Percentiles rank a stretch among this genome's conserved stretches.
Conservation (phyloP, 2,329 filamentous ascomycete genomes). For the Hypoxylon rubiginosum region DNA sequence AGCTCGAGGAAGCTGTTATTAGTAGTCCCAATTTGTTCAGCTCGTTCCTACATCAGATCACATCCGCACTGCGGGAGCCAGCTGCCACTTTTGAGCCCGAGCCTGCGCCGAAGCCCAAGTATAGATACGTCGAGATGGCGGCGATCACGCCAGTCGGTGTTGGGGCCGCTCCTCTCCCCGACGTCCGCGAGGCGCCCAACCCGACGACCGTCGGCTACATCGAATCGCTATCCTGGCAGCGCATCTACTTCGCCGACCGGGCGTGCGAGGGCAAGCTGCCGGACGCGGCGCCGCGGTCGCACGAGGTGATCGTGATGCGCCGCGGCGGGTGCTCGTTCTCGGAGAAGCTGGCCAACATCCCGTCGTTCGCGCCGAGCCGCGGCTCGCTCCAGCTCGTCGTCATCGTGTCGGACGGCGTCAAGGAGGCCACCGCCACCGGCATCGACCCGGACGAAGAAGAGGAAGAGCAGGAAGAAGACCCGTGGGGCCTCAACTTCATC, state of each 20-base stretch:
- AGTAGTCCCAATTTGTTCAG: slow-evolving; percentile 51
- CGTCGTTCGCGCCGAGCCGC: slow-evolving; percentile 74
- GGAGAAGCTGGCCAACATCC: slow-evolving; percentile 87
- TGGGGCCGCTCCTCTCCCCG: slow-evolving; percentile 78
- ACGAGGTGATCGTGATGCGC: slow-evolving; percentile 85
- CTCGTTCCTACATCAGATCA: slow-evolving; percentile 62
- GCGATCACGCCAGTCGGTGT: slow-evolving; percentile 67
- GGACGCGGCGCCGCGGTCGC: slow-evolving; percentile 63
- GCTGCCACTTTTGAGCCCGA: slow-evolving; percentile 55
- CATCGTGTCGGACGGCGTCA: slow-evolving; percentile 74
- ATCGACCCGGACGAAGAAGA: slow-evolving; percentile 43
- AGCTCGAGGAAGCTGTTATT: slow-evolving; percentile 40
- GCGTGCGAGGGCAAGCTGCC: slow-evolving; percentile 73
- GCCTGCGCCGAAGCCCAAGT: slow-evolving; percentile 49
- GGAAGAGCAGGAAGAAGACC: slow-evolving; percentile 45
- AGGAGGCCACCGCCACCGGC: slow-evolving; percentile 50
- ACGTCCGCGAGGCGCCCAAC: slow-evolving; percentile 70
- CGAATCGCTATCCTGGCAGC: slow-evolving; percentile 74
- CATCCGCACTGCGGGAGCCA: slow-evolving; percentile 63
- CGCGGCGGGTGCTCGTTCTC: slow-evolving; percentile 89
- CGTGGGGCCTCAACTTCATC: slow-evolving; percentile 53
- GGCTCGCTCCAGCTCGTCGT: slow-evolving; percentile 83
- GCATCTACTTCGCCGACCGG: slow-evolving; percentile 77
- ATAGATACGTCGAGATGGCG: slow-evolving; percentile 63
- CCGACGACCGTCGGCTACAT: slow-evolving; percentile 52